phyloP scores from a whole-genome alignment of 2,329 filamentous ascomycete genomes.

The Trichoderma brevicompactum region DNA sequence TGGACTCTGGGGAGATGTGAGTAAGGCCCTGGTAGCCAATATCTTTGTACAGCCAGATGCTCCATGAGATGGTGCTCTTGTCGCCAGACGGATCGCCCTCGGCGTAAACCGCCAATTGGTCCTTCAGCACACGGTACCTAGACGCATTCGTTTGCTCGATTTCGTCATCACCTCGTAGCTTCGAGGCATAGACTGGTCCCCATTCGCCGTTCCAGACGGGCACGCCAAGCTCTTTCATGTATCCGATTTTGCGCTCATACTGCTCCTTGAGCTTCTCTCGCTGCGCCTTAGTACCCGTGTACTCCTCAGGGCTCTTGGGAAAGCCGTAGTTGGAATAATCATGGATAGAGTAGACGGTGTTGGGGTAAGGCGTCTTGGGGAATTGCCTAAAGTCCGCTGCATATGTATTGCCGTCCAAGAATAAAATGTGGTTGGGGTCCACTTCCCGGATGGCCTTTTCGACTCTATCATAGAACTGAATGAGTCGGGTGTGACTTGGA shows the following conservation, averaged over 20 bases:
- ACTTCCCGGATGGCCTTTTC: constrained; percentile 7
- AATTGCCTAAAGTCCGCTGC: not conserved
- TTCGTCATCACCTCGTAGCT: not conserved
- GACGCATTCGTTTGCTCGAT: not conserved
- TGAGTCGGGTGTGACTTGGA: not conserved
- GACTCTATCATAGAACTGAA: not conserved
- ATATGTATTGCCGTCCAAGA: constrained; percentile 4
- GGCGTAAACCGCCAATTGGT: not conserved
- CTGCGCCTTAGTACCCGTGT: not conserved
- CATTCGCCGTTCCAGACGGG: constrained; percentile 5
- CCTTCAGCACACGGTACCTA: not conserved
- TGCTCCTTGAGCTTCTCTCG: constrained; percentile 1
- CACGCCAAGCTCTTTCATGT: not conserved
- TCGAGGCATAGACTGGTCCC: not conserved
- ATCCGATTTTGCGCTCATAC: not conserved
- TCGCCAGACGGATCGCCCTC: not conserved
- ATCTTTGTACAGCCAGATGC: constrained; percentile 10
- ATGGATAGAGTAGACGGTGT: not conserved
- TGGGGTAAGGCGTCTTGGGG: not conserved
- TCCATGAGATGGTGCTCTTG: not conserved
- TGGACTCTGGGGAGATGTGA: not conserved
- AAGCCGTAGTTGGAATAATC: constrained; percentile 3
- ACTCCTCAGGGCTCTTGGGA: not conserved
- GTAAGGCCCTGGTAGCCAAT: not conserved
- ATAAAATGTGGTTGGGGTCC: not conserved